These are phyloP conservation scores for Xylaria sp. DNA, from an alignment of 2,329 filamentous ascomycete genomes.

Conservation along the genomic window DNA sequence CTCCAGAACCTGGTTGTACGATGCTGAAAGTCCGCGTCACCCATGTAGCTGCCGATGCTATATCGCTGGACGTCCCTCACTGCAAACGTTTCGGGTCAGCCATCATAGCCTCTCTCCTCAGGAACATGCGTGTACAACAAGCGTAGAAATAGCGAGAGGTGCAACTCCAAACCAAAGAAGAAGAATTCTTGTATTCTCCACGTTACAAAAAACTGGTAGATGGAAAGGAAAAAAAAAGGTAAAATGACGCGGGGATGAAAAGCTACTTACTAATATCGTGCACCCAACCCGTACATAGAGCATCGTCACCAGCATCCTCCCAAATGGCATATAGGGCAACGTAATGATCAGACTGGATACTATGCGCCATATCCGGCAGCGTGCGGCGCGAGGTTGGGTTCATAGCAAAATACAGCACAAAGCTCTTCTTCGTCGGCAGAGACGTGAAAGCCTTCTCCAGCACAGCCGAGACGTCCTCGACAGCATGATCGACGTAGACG, in stretches of 20 bases:
- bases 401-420: constrained; percentile 64
- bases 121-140: neutral
- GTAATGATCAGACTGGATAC: constrained; percentile 67
- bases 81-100: neutral
- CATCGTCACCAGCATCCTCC: constrained; percentile 59
- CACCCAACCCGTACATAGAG: constrained; percentile 58
- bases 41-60: constrained; percentile 63
- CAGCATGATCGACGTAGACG: constrained; percentile 60
- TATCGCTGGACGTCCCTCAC: constrained; percentile 54
- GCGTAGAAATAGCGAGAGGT: neutral
- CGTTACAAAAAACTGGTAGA: too few relatives aligned
- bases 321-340: constrained; percentile 65
- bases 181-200: neutral
- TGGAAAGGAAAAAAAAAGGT: neutral
- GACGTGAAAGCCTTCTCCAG: constrained; percentile 60
- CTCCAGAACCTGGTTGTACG: constrained; percentile 61
- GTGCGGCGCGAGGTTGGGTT: constrained; percentile 57
- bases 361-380: constrained; percentile 64
- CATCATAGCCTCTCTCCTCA: neutral
- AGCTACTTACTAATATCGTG: constrained; percentile 46
- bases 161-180: too few relatives aligned
- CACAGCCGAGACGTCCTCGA: constrained; percentile 55
- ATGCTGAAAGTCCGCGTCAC: constrained; percentile 64
- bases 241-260: neutral
- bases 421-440: constrained; percentile 58